Evolutionary conservation across 495 filamentous ascomycete genomes (phyloP).

Genomic region (Apodospora peruviana): DNA sequence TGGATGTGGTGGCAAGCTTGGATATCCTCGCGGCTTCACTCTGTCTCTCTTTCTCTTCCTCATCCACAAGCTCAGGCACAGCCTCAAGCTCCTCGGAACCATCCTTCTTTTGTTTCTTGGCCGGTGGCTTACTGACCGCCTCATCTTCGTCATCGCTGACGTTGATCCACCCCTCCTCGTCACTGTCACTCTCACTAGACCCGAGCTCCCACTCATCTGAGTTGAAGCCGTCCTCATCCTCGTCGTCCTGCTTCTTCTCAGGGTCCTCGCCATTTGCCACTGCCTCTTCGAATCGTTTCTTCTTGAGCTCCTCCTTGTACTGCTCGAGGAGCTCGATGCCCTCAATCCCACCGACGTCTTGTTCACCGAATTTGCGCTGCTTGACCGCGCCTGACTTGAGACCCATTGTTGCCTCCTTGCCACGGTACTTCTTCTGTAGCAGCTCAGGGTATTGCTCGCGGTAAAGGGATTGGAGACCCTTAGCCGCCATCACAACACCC

Average conservation of each 20-base stretch:
- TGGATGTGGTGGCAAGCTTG: constrained; percentile 74
- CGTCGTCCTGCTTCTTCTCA: constrained; percentile 27
- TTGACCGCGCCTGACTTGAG: constrained; percentile 63
- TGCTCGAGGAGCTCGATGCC: constrained; percentile 86
- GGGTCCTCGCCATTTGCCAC: constrained; percentile 35
- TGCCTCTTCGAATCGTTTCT: constrained; percentile 62
- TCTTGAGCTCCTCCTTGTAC: constrained; percentile 87
- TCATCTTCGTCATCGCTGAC: constrained; percentile 77
- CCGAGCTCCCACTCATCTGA: constrained; percentile 85
- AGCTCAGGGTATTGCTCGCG: constrained; percentile 85
- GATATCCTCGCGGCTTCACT: constrained; percentile 31
- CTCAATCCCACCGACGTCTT: constrained; percentile 77
- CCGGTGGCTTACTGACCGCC: constrained; percentile 36
- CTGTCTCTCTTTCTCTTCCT: constrained; percentile 17
- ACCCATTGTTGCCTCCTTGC: constrained; percentile 86
- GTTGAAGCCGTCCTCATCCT: constrained; percentile 60
- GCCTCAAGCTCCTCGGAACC: constrained; percentile 2
- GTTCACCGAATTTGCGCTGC: constrained; percentile 72
- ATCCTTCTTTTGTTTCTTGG: constrained; percentile 54
- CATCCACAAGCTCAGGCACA: constrained; percentile 22
- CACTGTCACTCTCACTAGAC: constrained; percentile 69
- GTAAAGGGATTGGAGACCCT: constrained; percentile 83
- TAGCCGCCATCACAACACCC: constrained; percentile 93
- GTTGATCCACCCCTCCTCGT: constrained; percentile 80
- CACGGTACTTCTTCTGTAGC: constrained; percentile 83